phyloP scores from a whole-genome alignment of 768 basidiomycete genomes.

The Psilocybe sp. region DNA sequence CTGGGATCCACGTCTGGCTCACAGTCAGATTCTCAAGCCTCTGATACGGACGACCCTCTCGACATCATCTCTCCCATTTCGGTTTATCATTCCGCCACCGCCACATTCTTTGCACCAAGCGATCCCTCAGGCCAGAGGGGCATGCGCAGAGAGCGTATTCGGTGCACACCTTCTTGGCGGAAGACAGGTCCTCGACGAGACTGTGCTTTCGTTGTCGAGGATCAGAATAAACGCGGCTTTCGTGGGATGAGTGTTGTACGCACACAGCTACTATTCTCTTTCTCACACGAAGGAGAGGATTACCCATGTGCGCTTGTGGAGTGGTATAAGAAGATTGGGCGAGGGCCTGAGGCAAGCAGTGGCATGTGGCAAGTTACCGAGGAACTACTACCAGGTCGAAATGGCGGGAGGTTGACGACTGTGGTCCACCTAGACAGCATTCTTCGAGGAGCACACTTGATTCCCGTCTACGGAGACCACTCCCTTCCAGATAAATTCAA shows the following conservation, averaged over 20 bases:
- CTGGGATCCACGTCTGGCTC: too few species aligned
- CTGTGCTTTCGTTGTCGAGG: too few species aligned
- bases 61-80: too few species aligned
- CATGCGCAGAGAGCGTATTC: too few species aligned
- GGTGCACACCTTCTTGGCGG: too few species aligned
- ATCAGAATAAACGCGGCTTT: too few species aligned
- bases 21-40: too few species aligned
- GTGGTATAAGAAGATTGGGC: constrained; percentile 21
- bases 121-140: too few species aligned
- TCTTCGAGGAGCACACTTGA: constrained; percentile 25
- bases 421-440: constrained; percentile 28
- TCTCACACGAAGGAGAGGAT: constrained; percentile 8
- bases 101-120: too few species aligned
- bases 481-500: constrained; percentile 13
- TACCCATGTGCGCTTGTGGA: constrained; percentile 29
- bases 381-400: constrained; percentile 9
- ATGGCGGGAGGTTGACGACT: constrained; percentile 5
- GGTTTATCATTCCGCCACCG: too few species aligned
- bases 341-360: constrained; percentile 20
- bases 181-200: too few species aligned
- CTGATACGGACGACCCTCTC: too few species aligned
- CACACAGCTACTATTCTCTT: constrained; percentile 25
- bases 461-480: constrained; percentile 17
- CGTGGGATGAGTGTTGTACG: constrained; percentile 27
- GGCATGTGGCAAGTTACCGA: constrained; percentile 33